phyloP scores from a whole-genome alignment of 1,139 yeast species.

The Kluyveromyces sp. region DNA sequence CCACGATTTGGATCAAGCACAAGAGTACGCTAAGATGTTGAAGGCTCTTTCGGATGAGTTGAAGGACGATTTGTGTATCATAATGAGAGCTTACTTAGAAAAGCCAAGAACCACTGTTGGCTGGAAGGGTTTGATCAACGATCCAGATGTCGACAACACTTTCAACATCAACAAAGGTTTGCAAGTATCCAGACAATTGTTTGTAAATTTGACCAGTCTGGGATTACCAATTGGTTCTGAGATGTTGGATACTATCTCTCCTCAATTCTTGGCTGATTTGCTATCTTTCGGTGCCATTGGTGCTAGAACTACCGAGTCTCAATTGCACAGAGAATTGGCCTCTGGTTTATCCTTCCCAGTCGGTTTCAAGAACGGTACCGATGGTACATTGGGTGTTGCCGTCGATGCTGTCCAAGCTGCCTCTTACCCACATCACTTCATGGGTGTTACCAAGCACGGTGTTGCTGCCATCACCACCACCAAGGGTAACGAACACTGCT shows the following conservation, averaged over 20 bases:
- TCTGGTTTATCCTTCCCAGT: conserved; percentile 96
- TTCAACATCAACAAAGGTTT: conserved; percentile 95
- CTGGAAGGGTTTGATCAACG: conserved; percentile 97
- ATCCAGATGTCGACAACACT: conserved; percentile 88
- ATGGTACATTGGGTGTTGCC: conserved; percentile 89
- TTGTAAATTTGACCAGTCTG: conserved; percentile 69
- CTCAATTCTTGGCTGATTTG: conserved; percentile 91
- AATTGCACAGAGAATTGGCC: conserved; percentile 92
- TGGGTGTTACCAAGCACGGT: conserved; percentile 96
- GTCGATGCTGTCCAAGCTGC: conserved; percentile 93
- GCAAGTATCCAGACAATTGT: conserved; percentile 77
- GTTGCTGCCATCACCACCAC: conserved; percentile 94
- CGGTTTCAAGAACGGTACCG: conserved; percentile 98
- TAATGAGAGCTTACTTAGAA: conserved; percentile 96
- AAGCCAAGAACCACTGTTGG: conserved; percentile 99
- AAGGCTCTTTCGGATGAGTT: conserved; percentile 61
- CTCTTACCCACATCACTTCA: conserved; percentile 85
- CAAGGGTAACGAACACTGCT: conserved; percentile 84
- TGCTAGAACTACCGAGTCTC: conserved; percentile 98
- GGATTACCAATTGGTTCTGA: conserved; percentile 91
- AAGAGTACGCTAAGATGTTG: conserved; percentile 75
- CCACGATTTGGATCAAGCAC: conserved; percentile 84
- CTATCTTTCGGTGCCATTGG: conserved; percentile 96
- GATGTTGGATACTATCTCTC: conserved; percentile 96
- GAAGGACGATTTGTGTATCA: conserved; percentile 64